Evolutionary conservation across 2,329 filamentous ascomycete species (phyloP).

Genomic region (Orbilia quercus): DNA sequence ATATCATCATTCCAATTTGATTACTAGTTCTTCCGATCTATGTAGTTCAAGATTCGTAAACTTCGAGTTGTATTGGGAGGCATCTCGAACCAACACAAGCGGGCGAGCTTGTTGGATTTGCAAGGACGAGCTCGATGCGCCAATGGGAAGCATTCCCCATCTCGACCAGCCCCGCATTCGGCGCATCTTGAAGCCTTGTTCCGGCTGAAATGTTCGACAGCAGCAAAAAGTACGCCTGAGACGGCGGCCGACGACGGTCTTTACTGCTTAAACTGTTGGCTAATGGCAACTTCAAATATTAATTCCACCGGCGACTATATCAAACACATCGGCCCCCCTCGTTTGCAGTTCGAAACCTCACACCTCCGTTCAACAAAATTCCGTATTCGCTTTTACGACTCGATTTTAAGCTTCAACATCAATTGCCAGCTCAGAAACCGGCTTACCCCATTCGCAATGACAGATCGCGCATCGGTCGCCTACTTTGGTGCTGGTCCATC

Average conservation of each 20-base stretch:
- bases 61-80: too few species aligned
- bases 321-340: conserved; percentile 5
- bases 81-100: background rate
- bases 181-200: conserved; percentile 22
- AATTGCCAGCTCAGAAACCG: conserved; percentile 2
- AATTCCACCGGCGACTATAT: conserved; percentile 3
- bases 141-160: conserved; percentile 19
- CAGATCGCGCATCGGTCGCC: conserved; percentile 77
- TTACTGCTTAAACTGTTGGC: conserved; percentile 23
- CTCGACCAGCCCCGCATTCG: conserved; percentile 41
- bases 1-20: too few species aligned
- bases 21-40: too few species aligned
- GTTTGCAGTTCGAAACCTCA: background rate
- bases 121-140: background rate
- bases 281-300: conserved; percentile 37
- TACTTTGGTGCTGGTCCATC: conserved; percentile 94
- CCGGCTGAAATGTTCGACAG: conserved; percentile 26
- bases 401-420: conserved; percentile 2
- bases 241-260: conserved; percentile 45
- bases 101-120: background rate
- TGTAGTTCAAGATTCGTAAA: too few species aligned
- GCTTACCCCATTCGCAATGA: conserved; percentile 68
- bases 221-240: background rate
- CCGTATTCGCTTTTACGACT: background rate
- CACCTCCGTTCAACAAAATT: conserved; percentile 10